phyloP scores from a whole-genome alignment of 169 alveolate species.

The Plasmodium gallinaceum region DNA sequence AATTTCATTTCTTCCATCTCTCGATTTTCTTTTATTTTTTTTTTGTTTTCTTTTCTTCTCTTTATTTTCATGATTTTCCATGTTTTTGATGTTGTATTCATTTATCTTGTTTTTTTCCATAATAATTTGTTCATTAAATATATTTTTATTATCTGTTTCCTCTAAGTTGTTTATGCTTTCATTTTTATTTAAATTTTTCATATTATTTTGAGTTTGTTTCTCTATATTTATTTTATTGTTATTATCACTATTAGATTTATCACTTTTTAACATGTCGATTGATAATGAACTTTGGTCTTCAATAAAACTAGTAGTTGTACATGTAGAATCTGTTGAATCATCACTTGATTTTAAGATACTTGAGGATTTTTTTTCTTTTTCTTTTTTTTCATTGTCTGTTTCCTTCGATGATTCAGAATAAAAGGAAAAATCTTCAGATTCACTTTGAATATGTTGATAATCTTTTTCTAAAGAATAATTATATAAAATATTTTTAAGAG shows the following conservation, averaged over 20 bases:
- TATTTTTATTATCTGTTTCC: not conserved
- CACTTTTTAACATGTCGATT: not conserved
- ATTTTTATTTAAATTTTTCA: not conserved
- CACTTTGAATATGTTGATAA: slow-evolving; percentile 74
- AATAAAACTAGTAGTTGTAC: not conserved
- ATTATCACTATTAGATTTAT: not conserved
- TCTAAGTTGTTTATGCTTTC: not conserved
- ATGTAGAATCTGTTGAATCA: not conserved
- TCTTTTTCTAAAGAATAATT: slow-evolving; percentile 78
- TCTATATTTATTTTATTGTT: not conserved
- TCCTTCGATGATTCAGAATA: not conserved
- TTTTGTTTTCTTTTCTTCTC: not conserved
- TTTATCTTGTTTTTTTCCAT: not conserved
- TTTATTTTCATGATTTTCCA: not conserved
- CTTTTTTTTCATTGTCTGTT: not conserved
- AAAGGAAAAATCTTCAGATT: slow-evolving; percentile 41
- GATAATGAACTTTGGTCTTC: not conserved
- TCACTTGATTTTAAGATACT: no score
- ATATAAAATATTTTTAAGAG: slow-evolving; percentile 83
- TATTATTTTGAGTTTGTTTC: not conserved
- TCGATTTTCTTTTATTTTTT: not conserved
- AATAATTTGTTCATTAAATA: not conserved
- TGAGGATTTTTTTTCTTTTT: slow-evolving; percentile 1
- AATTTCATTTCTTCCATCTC: slow-evolving; percentile 20
- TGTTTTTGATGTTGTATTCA: not conserved